Conservation (phyloP, 352 stramenopile genomes). For the Globisporangium abappressorium region DNA sequence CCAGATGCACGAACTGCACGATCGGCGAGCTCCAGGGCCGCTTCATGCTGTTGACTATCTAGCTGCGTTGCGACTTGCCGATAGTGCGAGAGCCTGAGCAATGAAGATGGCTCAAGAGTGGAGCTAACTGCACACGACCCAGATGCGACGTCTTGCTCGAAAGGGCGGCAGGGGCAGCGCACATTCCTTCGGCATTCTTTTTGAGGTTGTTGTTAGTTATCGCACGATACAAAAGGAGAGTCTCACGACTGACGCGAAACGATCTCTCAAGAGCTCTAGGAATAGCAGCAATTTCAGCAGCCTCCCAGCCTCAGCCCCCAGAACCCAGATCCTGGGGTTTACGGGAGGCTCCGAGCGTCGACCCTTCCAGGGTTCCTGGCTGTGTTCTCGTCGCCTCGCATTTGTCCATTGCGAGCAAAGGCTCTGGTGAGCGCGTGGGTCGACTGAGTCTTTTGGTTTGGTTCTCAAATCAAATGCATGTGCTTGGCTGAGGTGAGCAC, state of each 20-base stretch:
- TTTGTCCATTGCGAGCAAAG: no score
- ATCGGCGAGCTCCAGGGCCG: constrained; percentile 5
- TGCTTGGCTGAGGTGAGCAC: no score
- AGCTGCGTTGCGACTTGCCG: background rate
- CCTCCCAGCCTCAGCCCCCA: no score
- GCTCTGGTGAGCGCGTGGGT: no score
- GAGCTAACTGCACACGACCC: background rate
- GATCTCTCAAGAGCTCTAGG: background rate
- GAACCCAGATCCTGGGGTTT: no score
- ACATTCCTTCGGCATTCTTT: background rate
- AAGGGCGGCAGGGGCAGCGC: background rate
- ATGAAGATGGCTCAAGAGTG: background rate
- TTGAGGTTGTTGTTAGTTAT: background rate
- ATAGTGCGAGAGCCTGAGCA: background rate
- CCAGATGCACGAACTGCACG: constrained; percentile 22
- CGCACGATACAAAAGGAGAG: background rate
- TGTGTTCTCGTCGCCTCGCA: no score
- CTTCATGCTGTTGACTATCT: constrained; percentile 1
- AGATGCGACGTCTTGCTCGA: background rate
- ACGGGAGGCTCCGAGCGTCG: no score
- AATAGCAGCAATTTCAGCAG: background rate
- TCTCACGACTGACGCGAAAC: background rate
- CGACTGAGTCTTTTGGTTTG: no score
- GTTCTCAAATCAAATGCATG: no score
- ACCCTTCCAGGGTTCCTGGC: no score